These are phyloP conservation scores for Cubamyces sp. DNA, from an alignment of 768 basidiomycete species.

Conservation along the genomic window DNA sequence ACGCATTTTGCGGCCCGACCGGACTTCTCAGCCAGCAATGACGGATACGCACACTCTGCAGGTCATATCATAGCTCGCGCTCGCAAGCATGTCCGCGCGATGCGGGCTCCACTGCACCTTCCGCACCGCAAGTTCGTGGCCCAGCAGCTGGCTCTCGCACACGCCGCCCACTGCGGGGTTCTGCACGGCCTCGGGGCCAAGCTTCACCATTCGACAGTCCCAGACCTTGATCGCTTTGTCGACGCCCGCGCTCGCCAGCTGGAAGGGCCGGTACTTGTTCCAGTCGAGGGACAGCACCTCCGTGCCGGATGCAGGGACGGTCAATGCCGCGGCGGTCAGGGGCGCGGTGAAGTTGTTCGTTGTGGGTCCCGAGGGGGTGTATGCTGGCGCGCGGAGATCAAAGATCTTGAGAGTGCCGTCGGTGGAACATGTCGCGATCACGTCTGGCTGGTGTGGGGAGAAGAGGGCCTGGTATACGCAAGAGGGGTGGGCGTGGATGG, in stretches of 20 bases:
- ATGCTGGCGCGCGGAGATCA: slow-evolving; percentile 71
- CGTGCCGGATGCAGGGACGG: slow-evolving; percentile 74
- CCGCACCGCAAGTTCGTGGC: slow-evolving; percentile 90
- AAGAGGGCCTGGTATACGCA: slow-evolving; percentile 92
- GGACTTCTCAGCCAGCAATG: neutral
- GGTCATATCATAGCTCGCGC: slow-evolving; percentile 93
- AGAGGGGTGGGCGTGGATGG: slow-evolving; percentile 79
- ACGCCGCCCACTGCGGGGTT: slow-evolving; percentile 63
- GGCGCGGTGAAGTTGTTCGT: slow-evolving; percentile 65
- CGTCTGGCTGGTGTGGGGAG: slow-evolving; percentile 87
- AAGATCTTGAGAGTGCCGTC: slow-evolving; percentile 87
- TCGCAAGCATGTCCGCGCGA: slow-evolving; percentile 68
- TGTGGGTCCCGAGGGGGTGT: slow-evolving; percentile 49
- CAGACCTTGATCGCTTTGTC: slow-evolving; percentile 79
- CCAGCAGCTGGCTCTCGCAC: slow-evolving; percentile 72
- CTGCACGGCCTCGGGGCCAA: slow-evolving; percentile 45
- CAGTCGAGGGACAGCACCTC: slow-evolving; percentile 87
- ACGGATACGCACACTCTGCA: slow-evolving; percentile 75
- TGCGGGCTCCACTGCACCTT: slow-evolving; percentile 92
- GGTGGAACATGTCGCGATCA: slow-evolving; percentile 82
- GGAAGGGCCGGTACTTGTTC: slow-evolving; percentile 88
- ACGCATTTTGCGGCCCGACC: neutral
- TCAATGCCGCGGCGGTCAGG: slow-evolving; percentile 70
- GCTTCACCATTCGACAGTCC: slow-evolving; percentile 86
- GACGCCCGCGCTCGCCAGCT: slow-evolving; percentile 78